Base-by-base conservation (phyloP, 306 rosid genomes). In the Lathyrus oleraceus region DNA sequence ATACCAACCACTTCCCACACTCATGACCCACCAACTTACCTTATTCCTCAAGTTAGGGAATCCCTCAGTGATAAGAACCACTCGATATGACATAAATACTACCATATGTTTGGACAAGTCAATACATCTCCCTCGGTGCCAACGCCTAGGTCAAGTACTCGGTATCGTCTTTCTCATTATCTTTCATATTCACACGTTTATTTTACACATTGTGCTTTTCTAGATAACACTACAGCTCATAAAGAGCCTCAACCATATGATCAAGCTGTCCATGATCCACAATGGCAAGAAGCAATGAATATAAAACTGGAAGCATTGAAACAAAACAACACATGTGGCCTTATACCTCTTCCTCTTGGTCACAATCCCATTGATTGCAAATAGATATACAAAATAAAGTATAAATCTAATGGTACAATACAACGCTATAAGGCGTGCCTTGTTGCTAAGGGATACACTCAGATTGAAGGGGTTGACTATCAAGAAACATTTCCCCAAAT, bases 141-240 rank as follows among this genome's bases (percentile, higher is more conserved):
- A 20, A 63, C 35, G 2, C 20, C 11, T 39, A 0, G 2, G 15
- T 63, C 3, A 40, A 19, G 52, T 63, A 63, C 52, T 19, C 15
- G 4, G 1, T 63, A 63, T 12, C 30, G 19, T 40, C 32, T 44
- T 43, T 65, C 70, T 1, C 21, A 65, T 7, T 43, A 12, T 13
- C 53, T 63, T 63, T 63, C 38, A 20, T 63, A 63, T 13, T 12
- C 52, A 36, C 36, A 20, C 15, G 5, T 63, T 10, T 63, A 13
- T 40, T 19, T 6, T 63, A 0, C 35, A 8, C 20, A 40, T 63
- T 42, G 12, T 39, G 15, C 69, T 13, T 40, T 39, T 63, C 0
- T 63, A 40, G 69, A 36, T 40, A 40, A 63, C 69, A 63, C 40
- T 20, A 63, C 53, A 39, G 20, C 32, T 11, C 36, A 40, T 5